Evolutionary conservation across 1,284 basidiomycete species (phyloP).

Genomic region (Fistulinella cinereoalba): DNA sequence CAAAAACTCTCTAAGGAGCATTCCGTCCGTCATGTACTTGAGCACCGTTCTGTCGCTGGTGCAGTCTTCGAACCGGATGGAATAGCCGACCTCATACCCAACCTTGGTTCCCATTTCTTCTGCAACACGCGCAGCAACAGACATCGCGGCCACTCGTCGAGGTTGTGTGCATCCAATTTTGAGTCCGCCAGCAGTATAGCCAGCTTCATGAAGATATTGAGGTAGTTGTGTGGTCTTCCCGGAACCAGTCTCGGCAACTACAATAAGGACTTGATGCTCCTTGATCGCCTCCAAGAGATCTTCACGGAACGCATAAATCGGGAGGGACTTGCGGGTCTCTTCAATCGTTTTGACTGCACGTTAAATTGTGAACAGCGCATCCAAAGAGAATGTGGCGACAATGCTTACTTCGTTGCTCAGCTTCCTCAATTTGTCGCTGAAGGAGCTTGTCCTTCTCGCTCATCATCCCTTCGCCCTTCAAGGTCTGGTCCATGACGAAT

Average conservation of each 20-base stretch:
- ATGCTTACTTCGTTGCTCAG: slow-evolving; percentile 80
- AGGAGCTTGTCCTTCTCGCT: slow-evolving; percentile 86
- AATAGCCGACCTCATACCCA: slow-evolving; percentile 97
- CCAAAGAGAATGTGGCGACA: background rate
- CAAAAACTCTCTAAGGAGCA: slow-evolving; percentile 94
- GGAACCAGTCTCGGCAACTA: slow-evolving; percentile 92
- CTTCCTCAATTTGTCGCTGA: slow-evolving; percentile 87
- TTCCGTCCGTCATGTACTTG: slow-evolving; percentile 99
- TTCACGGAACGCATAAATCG: slow-evolving; percentile 85
- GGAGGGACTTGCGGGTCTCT: slow-evolving; percentile 87
- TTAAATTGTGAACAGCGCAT: slow-evolving; percentile 6
- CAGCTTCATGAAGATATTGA: slow-evolving; percentile 97
- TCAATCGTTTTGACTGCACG: slow-evolving; percentile 78
- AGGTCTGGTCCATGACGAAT: slow-evolving; percentile 84
- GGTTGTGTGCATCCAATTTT: slow-evolving; percentile 99
- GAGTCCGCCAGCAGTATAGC: slow-evolving; percentile 84
- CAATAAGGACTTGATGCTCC: slow-evolving; percentile 89
- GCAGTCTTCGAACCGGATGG: slow-evolving; percentile 98
- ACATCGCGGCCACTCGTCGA: slow-evolving; percentile 98
- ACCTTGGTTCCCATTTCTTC: slow-evolving; percentile 98
- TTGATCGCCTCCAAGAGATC: slow-evolving; percentile 86
- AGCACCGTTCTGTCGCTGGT: slow-evolving; percentile 97
- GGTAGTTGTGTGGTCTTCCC: slow-evolving; percentile 99
- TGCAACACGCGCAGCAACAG: slow-evolving; percentile 96
- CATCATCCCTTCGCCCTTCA: slow-evolving; percentile 69